Evolutionary conservation across 2,329 filamentous ascomycete species (phyloP), one percentile per base, ranked within the genome.

Genomic region (Monosporascus sp.): DNA sequence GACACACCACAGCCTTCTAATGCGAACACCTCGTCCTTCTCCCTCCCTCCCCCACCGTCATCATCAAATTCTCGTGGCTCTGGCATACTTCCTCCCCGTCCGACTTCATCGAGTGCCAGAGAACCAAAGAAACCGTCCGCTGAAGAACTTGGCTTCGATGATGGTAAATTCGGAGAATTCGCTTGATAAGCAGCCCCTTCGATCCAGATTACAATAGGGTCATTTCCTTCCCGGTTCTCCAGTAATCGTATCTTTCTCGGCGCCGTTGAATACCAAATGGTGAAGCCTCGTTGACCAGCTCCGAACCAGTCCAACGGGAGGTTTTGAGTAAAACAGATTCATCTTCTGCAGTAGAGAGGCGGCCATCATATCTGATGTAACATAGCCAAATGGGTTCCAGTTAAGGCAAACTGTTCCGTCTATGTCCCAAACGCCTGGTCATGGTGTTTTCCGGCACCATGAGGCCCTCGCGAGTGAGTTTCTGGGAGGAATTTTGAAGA

Each of bases 111-210:
- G 58, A 81, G 82, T 54, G 77, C 82, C n/a, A 84, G 81, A 71
- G 76, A n/a, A 16, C 31, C 81, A 51, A 78, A 84, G 69, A 79
- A 83, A 26, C 57, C 65, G 63, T 78, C 81, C 14, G 74, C 79
- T 5, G 75, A 85, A 65, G 85, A 91, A 54, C 65, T 93, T 59
- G 89, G 89, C 0, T 94, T 94, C 63, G 90, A 95, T 64, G 89
- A 96, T 67, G 91, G 90, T 1, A 87, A 93, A 65, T 92, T 91
- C 79, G 90, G 89, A 20, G 90, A 95, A 71, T 95, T 95, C 73
- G 80, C 80, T 48, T 85, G 58, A 60, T 51, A 24, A 40, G 22
- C n/a, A n/a, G 24, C n/a, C 19, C 26, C 47, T 6, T 43, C 19
- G 35, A 31, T 37, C 11, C 24, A 50, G 24, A 44, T 37, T 20